phyloP scores from a whole-genome alignment of 306 rosid species.

The Trifolium subterraneum region DNA sequence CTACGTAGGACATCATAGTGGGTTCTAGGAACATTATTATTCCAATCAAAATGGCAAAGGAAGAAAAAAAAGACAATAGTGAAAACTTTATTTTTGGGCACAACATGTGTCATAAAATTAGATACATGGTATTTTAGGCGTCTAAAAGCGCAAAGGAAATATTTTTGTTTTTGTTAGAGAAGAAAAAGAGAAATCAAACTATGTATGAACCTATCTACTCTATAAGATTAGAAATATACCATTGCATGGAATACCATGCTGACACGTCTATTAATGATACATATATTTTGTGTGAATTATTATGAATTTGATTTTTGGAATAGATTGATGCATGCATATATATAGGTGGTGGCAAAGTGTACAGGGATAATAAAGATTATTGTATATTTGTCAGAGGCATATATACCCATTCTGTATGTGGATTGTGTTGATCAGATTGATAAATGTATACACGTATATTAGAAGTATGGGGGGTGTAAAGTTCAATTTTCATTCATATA shows the following conservation, averaged over 20 bases:
- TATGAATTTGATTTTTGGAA: neutral
- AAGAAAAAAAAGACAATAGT: no score
- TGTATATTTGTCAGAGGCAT: neutral
- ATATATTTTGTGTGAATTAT: neutral
- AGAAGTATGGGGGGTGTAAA: neutral
- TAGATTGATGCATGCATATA: neutral
- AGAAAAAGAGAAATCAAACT: no score
- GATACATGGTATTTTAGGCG: no score
- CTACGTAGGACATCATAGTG: neutral
- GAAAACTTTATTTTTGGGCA: no score
- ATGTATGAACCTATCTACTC: no score
- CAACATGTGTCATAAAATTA: no score
- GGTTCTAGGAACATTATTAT: neutral
- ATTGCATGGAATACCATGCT: neutral
- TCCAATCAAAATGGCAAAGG: neutral
- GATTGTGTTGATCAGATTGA: neutral
- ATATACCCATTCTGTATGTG: neutral
- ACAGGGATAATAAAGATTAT: neutral
- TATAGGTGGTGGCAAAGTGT: neutral
- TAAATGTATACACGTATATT: neutral
- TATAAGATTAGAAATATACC: neutral
- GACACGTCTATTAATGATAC: neutral
- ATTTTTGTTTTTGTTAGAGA: no score
- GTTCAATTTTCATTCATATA: neutral
- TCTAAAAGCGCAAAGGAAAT: no score